Evolutionary conservation across 345 rosid genomes (phyloP), one percentile per base, ranked within the genome.

Genomic region (Populus davidiana): DNA sequence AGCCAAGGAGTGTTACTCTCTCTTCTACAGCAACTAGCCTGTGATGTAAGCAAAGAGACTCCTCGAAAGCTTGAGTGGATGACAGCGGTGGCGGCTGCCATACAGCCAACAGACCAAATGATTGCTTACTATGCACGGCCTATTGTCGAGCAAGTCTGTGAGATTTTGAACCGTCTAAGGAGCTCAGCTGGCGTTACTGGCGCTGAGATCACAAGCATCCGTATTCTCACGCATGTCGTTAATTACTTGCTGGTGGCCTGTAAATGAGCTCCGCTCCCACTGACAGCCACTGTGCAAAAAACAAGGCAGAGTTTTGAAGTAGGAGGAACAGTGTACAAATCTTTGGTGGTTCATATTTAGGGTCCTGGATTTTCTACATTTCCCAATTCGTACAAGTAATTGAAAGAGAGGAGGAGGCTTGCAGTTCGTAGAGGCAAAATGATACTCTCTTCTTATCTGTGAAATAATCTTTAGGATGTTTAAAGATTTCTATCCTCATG

Each of bases 1-100:
- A 92, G 94, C 90, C 99, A 91, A 86, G 94, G 99, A 47, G 97
- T 93, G 21, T 82, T 96, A 8, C 91, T 93, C 10, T 87, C 94
- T 12, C 91, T 96, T 33, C 86, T 96, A 72, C 99, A 93, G 81
- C 99, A 93, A 69, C 81, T 96, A 80, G 89, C 96, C 17, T 91
- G 90, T 16, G 98, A 93, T 82, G 73, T 96, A 35, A 82, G 75
- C 86, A 92, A 86, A 18, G 96, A 96, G 69, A 84, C 85, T 1
- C 47, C 91, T 25, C 83, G 77, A 66, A 96, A 93, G 85, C 86
- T 92, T 2, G 72, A 82, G 20, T 96, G 99, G 98, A 89, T 92
- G 94, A 89, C 92, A 2, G 94, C 88, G 49, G 92, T 96, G 71
- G 93, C 92, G 4, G 80, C 89, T 0, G 91, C 92, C 54, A 92